These are phyloP conservation scores for Scheffersomyces amazonensis DNA, from an alignment of 805 yeast genomes.

Conservation along the genomic window DNA sequence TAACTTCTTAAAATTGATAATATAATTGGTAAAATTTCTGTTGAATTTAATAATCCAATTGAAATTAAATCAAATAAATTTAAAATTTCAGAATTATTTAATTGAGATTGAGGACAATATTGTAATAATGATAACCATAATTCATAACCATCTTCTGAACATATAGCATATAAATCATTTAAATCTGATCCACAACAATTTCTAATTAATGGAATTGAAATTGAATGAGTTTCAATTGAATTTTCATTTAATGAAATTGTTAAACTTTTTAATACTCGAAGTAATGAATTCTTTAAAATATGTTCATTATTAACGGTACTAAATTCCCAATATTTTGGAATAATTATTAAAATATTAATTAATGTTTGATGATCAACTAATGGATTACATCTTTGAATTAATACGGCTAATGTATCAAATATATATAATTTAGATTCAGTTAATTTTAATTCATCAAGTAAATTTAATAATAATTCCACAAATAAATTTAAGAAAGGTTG, in stretches of 20 bases:
- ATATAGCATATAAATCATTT: constrained; percentile 41
- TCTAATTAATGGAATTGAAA: constrained; percentile 63
- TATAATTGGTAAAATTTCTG: constrained; percentile 69
- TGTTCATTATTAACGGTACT: constrained; percentile 44
- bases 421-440: constrained; percentile 79
- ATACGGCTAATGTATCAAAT: constrained; percentile 61
- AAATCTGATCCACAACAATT: constrained; percentile 55
- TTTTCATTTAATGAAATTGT: constrained; percentile 54
- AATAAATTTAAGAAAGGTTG: constrained; percentile 59
- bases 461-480: constrained; percentile 45
- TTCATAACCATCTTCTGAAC: constrained; percentile 85
- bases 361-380: constrained; percentile 51
- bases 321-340: constrained; percentile 78
- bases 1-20: constrained; percentile 64
- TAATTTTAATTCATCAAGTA: constrained; percentile 49
- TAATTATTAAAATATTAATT: constrained; percentile 45
- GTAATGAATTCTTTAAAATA: constrained; percentile 36
- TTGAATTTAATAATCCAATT: constrained; percentile 61
- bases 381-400: constrained; percentile 66
- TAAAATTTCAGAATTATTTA: constrained; percentile 37
- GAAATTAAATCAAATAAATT: constrained; percentile 50
- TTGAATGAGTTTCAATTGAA: constrained; percentile 46
- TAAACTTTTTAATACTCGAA: constrained; percentile 56
- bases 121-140: constrained; percentile 73
- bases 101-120: constrained; percentile 44